A percentile compares a stretch with the other conserved stretches of the same genome.
Evolutionary conservation across 2,329 filamentous ascomycete genomes (phyloP).

Genomic region (Spiromastix sp.): DNA sequence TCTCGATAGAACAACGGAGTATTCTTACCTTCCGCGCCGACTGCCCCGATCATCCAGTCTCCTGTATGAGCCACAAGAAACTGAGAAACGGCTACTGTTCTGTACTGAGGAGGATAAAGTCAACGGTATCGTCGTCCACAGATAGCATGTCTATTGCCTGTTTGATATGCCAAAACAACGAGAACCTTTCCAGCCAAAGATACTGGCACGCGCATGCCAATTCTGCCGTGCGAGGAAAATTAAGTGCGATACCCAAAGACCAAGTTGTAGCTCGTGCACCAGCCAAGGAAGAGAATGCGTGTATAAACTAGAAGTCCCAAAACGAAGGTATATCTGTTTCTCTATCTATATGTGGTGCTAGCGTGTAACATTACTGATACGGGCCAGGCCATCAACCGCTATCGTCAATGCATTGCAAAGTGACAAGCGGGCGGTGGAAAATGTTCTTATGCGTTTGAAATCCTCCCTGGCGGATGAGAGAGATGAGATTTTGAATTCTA

Average conservation of each 20-base stretch:
- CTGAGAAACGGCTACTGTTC: no score
- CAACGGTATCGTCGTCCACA: no score
- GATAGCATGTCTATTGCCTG: no score
- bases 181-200: conserved; percentile 10
- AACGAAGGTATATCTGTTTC: conserved; percentile 13
- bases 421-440: conserved; percentile 11
- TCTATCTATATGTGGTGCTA: no score
- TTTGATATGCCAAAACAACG: conserved; percentile 8
- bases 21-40: no score
- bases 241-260: conserved; percentile 25
- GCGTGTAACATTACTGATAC: no score
- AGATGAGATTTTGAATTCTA: conserved; percentile 8
- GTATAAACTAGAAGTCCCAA: conserved; percentile 13
- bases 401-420: conserved; percentile 12
- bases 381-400: conserved; percentile 11
- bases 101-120: no score
- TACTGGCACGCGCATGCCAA: conserved; percentile 22
- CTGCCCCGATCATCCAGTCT: no score
- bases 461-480: conserved; percentile 10
- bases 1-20: no score
- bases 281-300: conserved; percentile 14
- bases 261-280: conserved; percentile 25
- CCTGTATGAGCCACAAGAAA: no score
- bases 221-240: conserved; percentile 26
- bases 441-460: conserved; percentile 10